A percentile compares a stretch with the other conserved stretches of the same genome.
Evolutionary conservation across 768 basidiomycete genomes (phyloP).

Genomic region (Suillus lakei): DNA sequence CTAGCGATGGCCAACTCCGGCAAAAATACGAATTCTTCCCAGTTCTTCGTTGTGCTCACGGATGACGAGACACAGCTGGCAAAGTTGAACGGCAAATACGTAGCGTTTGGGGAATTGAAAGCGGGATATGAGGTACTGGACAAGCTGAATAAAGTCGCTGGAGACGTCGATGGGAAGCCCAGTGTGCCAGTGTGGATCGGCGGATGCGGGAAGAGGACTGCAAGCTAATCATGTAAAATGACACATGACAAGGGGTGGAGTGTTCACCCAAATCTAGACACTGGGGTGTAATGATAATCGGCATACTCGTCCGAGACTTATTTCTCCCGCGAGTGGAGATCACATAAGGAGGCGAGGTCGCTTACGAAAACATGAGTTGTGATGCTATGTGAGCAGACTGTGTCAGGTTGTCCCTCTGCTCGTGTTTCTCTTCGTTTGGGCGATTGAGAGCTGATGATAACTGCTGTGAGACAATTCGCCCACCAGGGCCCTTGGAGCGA

Average conservation of each 20-base stretch:
- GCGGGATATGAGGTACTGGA: slow-evolving; percentile 39
- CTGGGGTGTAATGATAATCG: neutral
- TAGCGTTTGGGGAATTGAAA: slow-evolving; percentile 46
- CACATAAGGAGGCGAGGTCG: neutral
- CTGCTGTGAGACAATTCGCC: neutral
- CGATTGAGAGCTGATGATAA: neutral
- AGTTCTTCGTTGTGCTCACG: slow-evolving; percentile 56
- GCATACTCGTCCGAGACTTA: neutral
- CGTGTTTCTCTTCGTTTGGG: neutral
- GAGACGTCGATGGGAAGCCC: slow-evolving; percentile 39
- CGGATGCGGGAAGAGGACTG: slow-evolving; percentile 37
- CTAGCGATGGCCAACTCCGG: slow-evolving; percentile 59
- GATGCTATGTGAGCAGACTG: neutral
- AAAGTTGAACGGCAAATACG: slow-evolving; percentile 56
- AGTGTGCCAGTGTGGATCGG: slow-evolving; percentile 48
- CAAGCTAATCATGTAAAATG: neutral
- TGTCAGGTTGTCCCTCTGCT: neutral
- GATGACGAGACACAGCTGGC: slow-evolving; percentile 43
- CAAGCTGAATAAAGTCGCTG: slow-evolving; percentile 37
- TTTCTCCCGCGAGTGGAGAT: neutral
- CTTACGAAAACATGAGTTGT: neutral
- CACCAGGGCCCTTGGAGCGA: neutral
- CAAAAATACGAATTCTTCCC: slow-evolving; percentile 52
- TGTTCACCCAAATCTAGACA: neutral
- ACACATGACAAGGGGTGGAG: slow-evolving; percentile 1